Evolutionary conservation across 2,329 filamentous ascomycete species (phyloP), one percentile per base, ranked within the genome.

Genomic region (Aaosphaeria pasadenensis): DNA sequence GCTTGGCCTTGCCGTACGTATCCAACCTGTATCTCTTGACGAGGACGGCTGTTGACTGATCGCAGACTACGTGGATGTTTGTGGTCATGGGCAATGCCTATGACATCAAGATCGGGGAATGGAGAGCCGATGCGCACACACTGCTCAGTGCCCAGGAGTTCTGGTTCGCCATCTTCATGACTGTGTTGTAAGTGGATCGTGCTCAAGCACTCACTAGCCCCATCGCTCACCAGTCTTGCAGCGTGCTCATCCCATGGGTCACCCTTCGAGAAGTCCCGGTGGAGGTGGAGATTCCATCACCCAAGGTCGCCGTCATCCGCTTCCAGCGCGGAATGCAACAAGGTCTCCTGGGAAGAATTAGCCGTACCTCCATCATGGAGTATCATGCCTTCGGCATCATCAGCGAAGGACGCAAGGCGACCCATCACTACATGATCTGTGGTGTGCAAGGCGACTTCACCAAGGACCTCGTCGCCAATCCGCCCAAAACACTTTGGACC

Each of bases 381-480:
- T 69, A 69, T 44, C 65, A 69, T 42, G 65, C 65, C 6, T 69
- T 69, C 42, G 65, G 65, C 3, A 67, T 69, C 52, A 69, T 69
- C 44, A 69, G 65, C 46, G 61, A 64, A 45, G 62, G 64, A 13
- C 55, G 60, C 11, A 61, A 67, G 30, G 51, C 63, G 5, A 48
- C 49, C 0, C 47, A 58, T 43, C 65, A 69, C 41, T 69, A 69
- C 52, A 66, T 69, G 64, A 64, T 69, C 43, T 69, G 65, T 36
- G 65, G 65, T 48, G 65, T 69, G 6, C 65, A 69, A 48, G 65
- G 65, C n/a, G 65, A 69, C 50, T 69, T 69, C 43, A 69, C 65
- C 4, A 61, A 55, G 30, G 51, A 58, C 6, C 60, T 69, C 7
- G 65, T 69, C 30, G 55, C 55, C 24, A 58, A 67, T 24, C 65